A percentile compares a stretch with the other conserved stretches of the same genome.
Conservation (phyloP, 345 rosid species). For the Populus euphratica region DNA sequence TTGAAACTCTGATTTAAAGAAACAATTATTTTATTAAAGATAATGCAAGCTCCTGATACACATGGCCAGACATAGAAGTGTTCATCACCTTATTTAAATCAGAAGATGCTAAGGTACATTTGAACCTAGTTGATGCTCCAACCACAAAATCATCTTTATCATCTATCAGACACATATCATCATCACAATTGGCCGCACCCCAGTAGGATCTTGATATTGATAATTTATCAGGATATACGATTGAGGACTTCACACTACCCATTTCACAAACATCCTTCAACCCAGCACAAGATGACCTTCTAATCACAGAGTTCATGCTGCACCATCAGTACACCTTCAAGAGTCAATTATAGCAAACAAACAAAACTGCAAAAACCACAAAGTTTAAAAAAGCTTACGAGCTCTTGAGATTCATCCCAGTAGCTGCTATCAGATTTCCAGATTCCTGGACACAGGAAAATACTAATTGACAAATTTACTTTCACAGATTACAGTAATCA, state of each 20-base stretch:
- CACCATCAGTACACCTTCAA: slow-evolving; percentile 21
- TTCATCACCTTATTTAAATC: slow-evolving; percentile 61
- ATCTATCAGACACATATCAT: slow-evolving; percentile 42
- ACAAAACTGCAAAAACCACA: background rate
- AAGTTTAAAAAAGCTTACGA: slow-evolving; percentile 45
- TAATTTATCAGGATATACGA: slow-evolving; percentile 35
- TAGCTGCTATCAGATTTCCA: slow-evolving; percentile 40
- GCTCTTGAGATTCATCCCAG: slow-evolving; percentile 44
- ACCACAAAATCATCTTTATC: slow-evolving; percentile 63
- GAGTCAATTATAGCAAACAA: slow-evolving; percentile 4
- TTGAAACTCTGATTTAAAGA: slow-evolving; percentile 66
- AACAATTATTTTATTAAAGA: slow-evolving; percentile 8
- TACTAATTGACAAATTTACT: slow-evolving; percentile 11
- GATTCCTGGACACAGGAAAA: slow-evolving; percentile 45
- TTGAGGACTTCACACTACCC: slow-evolving; percentile 20
- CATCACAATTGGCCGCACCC: slow-evolving; percentile 20
- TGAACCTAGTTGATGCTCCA: slow-evolving; percentile 42
- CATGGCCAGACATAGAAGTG: slow-evolving; percentile 11
- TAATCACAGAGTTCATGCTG: slow-evolving; percentile 49
- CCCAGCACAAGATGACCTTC: slow-evolving; percentile 65
- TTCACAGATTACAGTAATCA: slow-evolving; percentile 19
- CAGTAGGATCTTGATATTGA: slow-evolving; percentile 18
- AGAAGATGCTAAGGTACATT: slow-evolving; percentile 45
- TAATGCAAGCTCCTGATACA: slow-evolving; percentile 1
- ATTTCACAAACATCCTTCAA: slow-evolving; percentile 43